Percentiles rank a stretch among this genome's conserved stretches.
Evolutionary conservation across 2,329 filamentous ascomycete genomes (phyloP).

Genomic region (Rutstroemia sp.): DNA sequence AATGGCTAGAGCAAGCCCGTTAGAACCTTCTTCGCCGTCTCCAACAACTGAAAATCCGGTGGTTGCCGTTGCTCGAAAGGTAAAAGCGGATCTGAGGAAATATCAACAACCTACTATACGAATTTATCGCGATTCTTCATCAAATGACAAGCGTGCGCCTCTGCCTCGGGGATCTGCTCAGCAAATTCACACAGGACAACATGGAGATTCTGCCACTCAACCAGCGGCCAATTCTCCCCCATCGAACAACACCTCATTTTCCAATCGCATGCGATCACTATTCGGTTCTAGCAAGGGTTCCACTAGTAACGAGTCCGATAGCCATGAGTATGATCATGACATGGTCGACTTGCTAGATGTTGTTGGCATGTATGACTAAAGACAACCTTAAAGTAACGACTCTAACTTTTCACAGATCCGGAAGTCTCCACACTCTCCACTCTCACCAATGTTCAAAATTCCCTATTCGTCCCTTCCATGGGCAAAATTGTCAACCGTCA

Average conservation of each 20-base stretch:
- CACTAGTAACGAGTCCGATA: conserved; percentile 8
- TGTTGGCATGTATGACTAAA: conserved; percentile 42
- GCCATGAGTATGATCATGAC: conserved; percentile 49
- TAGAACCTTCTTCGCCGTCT: conserved; percentile 9
- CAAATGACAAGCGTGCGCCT: neutral
- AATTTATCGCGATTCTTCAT: conserved; percentile 17
- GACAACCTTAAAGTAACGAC: neutral
- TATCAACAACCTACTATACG: conserved; percentile 21
- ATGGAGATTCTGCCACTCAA: neutral
- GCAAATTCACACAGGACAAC: neutral
- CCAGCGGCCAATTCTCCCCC: neutral
- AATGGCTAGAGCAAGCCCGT: conserved; percentile 11
- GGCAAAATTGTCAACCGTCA: conserved; percentile 66
- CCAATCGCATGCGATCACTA: conserved; percentile 16
- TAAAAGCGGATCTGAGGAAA: conserved; percentile 19
- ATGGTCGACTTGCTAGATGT: conserved; percentile 64
- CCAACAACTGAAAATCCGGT: conserved; percentile 20
- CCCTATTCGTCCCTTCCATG: conserved; percentile 73
- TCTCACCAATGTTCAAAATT: conserved; percentile 83
- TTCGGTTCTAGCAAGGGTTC: conserved; percentile 9
- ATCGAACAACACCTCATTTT: conserved; percentile 9
- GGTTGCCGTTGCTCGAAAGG: conserved; percentile 19
- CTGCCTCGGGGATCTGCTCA: neutral
- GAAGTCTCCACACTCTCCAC: conserved; percentile 78
- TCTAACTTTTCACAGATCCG: conserved; percentile 51